Conservation (phyloP, 208 protist species). For the Leishmania arabica region DNA sequence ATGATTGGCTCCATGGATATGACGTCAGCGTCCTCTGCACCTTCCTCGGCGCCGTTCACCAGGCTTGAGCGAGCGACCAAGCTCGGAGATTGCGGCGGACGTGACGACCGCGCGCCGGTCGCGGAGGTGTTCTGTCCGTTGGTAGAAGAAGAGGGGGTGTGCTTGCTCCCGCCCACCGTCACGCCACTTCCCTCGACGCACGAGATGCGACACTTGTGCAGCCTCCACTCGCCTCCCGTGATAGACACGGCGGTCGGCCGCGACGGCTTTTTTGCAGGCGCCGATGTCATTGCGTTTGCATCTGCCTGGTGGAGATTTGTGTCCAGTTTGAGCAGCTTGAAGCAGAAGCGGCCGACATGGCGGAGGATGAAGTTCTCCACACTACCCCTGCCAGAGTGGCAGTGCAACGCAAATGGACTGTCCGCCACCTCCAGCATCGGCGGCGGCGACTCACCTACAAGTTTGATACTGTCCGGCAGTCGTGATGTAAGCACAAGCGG, state of each 20-base stretch:
- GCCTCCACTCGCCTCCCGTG: conserved; percentile 70
- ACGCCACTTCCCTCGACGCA: conserved; percentile 73
- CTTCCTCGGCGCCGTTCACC: background rate
- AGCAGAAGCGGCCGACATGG: conserved; percentile 41
- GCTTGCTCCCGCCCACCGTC: conserved; percentile 35
- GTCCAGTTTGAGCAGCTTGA: conserved; percentile 10
- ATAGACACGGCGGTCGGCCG: conserved; percentile 66
- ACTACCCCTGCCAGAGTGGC: conserved; percentile 56
- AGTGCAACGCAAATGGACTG: conserved; percentile 55
- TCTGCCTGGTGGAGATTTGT: conserved; percentile 5
- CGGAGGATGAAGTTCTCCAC: conserved; percentile 84
- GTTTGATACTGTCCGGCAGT: conserved; percentile 66
- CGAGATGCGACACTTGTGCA: conserved; percentile 75
- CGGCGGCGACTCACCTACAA: conserved; percentile 69
- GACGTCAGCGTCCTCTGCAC: conserved; percentile 9
- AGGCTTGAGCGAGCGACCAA: background rate
- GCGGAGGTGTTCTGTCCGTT: background rate
- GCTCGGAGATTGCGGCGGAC: conserved; percentile 2
- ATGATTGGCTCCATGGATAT: conserved; percentile 52
- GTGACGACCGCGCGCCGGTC: background rate
- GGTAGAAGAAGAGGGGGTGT: background rate
- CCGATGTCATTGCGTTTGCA: background rate
- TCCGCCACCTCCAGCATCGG: conserved; percentile 69
- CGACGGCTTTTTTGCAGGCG: conserved; percentile 42
- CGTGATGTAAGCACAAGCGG: conserved; percentile 51